A percentile compares a stretch with the other conserved stretches of the same genome.
These are phyloP conservation scores for Pontederia crassipes DNA, from an alignment of 176 grass and related monocot species.

Conservation along the genomic window DNA sequence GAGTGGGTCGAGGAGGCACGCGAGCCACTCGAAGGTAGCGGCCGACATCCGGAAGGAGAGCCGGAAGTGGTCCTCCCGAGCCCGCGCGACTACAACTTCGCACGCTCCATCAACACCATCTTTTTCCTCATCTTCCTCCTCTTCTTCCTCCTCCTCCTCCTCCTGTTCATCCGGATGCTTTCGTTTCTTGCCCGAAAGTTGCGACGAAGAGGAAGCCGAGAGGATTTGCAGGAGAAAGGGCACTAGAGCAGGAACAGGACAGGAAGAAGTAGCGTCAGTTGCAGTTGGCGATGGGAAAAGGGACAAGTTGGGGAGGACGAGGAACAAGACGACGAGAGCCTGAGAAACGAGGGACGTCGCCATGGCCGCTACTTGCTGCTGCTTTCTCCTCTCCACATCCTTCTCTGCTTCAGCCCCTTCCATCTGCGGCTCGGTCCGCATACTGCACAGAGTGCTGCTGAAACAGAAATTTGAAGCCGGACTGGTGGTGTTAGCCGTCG, in stretches of 20 bases:
- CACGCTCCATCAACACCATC: no score
- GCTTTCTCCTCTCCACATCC: background rate
- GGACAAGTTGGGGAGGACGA: background rate
- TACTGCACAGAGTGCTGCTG: no score
- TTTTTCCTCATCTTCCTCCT: background rate
- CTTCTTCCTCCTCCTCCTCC: background rate
- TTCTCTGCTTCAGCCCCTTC: no score
- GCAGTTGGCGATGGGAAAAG: background rate
- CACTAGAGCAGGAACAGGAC: constrained; percentile 9
- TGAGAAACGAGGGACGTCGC: constrained; percentile 11
- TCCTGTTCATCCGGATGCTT: background rate
- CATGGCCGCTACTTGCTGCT: background rate
- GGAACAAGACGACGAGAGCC: background rate
- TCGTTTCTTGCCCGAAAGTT: constrained; percentile 28
- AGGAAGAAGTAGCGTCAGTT: background rate
- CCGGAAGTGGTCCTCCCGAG: constrained; percentile 41
- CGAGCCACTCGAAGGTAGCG: constrained; percentile 67
- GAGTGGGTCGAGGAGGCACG: constrained; percentile 69
- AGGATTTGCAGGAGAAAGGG: background rate
- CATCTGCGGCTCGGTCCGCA: no score
- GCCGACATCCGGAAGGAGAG: constrained; percentile 56
- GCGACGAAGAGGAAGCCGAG: constrained; percentile 24
- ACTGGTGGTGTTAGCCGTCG: no score
- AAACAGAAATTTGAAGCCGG: no score
- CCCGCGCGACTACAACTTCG: background rate